Base-by-base conservation (phyloP, 768 basidiomycete genomes). In the Pisolithus marmoratus region DNA sequence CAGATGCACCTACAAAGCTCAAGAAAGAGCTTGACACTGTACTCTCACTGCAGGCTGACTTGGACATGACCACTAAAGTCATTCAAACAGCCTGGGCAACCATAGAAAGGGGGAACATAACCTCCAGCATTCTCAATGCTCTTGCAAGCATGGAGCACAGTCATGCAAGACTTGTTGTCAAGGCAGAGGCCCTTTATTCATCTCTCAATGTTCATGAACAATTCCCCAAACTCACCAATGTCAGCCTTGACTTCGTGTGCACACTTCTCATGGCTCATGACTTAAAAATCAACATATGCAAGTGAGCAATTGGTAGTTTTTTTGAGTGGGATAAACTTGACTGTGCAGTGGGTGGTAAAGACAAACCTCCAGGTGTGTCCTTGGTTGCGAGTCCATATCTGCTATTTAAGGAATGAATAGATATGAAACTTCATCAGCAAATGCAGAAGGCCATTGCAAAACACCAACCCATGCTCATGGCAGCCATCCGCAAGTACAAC, bases 281-380 rank as follows among this genome's bases (percentile, higher is more conserved):
- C 53, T 59, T 73, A 23, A 76, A 75, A 51, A 70, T 72, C 19
- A 72, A 68, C 48, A 70, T 74, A 4, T 53, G 65, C 8, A 70
- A 68, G 49, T 54, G 59, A 12, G 68, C 66, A 0, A 62, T 72
- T 11, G 61, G 63, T 0, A 63, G 62, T 17, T 72, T 74, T 41
- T 69, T 70, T 24, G 70, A 73, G 38, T 70, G 68, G 66, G 70
- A 74, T 15, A 60, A 57, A 15, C 56, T 72, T 2, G 67, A 72
- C 47, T 65, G 63, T 29, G 70, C 72, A 34, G 34, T 34, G 0
- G 63, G 65, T 6, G 59, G 67, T 2, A 63, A 71, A 2, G 34
- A 54, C 4, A 56, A 69, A 8, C 54, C 69, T 2, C 29, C 58
- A 7, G 51, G 47, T 48, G 29, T 29, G 29, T 29, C 29, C 29